These are phyloP conservation scores for Ustilago nuda DNA, from an alignment of 1,284 basidiomycete species.

Conservation along the genomic window DNA sequence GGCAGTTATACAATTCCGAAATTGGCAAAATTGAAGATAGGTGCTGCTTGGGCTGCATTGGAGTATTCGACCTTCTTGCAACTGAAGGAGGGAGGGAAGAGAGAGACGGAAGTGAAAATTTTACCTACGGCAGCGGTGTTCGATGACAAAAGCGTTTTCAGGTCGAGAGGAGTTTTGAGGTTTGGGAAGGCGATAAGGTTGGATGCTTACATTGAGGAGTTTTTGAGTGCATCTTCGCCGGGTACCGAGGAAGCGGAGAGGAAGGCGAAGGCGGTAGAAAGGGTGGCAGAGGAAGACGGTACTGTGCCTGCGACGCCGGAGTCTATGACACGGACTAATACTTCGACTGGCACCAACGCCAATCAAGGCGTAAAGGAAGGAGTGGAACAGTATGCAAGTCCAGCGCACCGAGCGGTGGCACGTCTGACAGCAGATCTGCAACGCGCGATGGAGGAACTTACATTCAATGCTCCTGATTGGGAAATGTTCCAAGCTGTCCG, in stretches of 20 bases:
- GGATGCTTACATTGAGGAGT: constrained; percentile 81
- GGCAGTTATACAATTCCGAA: constrained; percentile 80
- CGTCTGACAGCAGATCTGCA: constrained; percentile 82
- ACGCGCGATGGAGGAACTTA: constrained; percentile 78
- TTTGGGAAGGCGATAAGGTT: constrained; percentile 84
- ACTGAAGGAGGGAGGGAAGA: constrained; percentile 1
- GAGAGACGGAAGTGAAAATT: constrained; percentile 73
- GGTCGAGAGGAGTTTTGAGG: constrained; percentile 75
- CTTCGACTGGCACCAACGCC: background rate
- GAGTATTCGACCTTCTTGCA: constrained; percentile 79
- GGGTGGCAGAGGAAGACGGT: constrained; percentile 15
- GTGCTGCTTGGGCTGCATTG: constrained; percentile 92
- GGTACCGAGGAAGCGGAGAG: background rate
- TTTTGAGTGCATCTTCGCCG: constrained; percentile 71
- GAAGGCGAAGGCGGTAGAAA: background rate
- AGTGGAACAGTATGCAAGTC: constrained; percentile 69
- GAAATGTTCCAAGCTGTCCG: constrained; percentile 84
- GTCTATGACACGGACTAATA: constrained; percentile 33
- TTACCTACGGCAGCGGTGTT: constrained; percentile 90
- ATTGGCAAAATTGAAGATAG: constrained; percentile 93
- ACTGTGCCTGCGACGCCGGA: constrained; percentile 46
- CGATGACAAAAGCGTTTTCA: constrained; percentile 92
- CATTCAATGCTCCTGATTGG: constrained; percentile 94
- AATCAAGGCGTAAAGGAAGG: background rate
- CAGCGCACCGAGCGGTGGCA: constrained; percentile 80